Conservation (phyloP, 306 rosid species). For the Malus domestica region DNA sequence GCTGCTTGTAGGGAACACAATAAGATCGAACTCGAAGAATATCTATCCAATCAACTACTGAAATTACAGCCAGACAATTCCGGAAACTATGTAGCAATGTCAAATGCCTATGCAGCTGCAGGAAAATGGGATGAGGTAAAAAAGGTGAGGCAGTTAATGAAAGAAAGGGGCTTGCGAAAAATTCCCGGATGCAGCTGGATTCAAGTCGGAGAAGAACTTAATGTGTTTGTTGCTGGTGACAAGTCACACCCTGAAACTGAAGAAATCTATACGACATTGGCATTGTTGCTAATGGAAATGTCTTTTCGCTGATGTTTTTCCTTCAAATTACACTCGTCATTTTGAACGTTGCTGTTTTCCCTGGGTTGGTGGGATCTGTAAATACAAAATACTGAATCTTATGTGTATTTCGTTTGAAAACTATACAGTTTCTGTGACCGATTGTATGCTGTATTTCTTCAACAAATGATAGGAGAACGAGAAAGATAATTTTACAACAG, state of each 20-base stretch:
- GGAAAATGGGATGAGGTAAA: constrained; percentile 71
- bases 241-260: constrained; percentile 56
- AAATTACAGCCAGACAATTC: constrained; percentile 65
- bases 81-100: constrained; percentile 71
- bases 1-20: constrained; percentile 50
- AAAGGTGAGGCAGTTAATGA: constrained; percentile 53
- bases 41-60: constrained; percentile 39
- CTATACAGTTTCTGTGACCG: too few species aligned
- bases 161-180: constrained; percentile 54
- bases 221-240: constrained; percentile 61
- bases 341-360: background rate
- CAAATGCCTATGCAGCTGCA: constrained; percentile 56
- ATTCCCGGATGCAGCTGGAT: constrained; percentile 80
- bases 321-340: background rate
- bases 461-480: too few species aligned
- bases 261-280: constrained; percentile 41
- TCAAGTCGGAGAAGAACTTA: constrained; percentile 56
- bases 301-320: constrained; percentile 15
- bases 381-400: too few species aligned
- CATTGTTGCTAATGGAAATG: constrained; percentile 46
- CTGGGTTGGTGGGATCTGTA: too few species aligned
- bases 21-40: constrained; percentile 49
- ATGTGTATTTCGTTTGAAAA: too few species aligned
- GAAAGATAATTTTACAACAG: too few species aligned
- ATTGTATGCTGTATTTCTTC: too few species aligned